Base-by-base conservation (phyloP, 2,329 filamentous ascomycete genomes). In the Bisporella sp. region DNA sequence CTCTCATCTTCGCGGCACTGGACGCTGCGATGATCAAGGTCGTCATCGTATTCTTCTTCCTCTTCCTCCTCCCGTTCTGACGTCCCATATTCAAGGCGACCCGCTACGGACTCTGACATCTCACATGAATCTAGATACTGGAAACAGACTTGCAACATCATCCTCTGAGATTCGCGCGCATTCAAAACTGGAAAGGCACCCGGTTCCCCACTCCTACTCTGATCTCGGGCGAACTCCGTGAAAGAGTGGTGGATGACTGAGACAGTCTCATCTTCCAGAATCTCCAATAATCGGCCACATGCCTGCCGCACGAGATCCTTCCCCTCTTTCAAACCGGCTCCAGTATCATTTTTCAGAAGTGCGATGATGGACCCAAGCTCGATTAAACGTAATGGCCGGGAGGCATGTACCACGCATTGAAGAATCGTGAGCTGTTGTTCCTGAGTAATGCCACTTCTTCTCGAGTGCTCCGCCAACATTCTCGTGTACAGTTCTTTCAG, bases 221-320 rank as follows among this genome's bases (percentile, higher is more conserved):
- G 44, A 6, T 66, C 66, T 3, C 65, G 63, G 28, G 74, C 54
- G 47, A 70, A 75, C 51, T 75, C 72, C 4, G 71, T 73, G 41
- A 75, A 68, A 1, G 72, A 74, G 48, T 74, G 72, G 54, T 75
- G 72, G 7, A 75, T 68, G 6, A 74, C 66, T 13, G 66, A 65
- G 13, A 74, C 50, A 0, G 68, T 71, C 49, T 73, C 72, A 46
- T 75, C 70, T 30, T 71, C 68, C 2, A 71, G 55, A 21, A 73
- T 62, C 51, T 74, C 71, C 0, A 75, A 53, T 30, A 74, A 54
- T 5, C 69, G 65, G 0, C 70, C 70, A 51, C 68, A 72, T 6
- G 66, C 63, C 5, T 55, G 57, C 32, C 65, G 58, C 31, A 59
- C 63, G 3, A 58, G 45, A 48, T 56, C 48, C 45, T 46, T 62